phyloP scores from a whole-genome alignment of 2,329 filamentous ascomycete species.

The Exophiala sideris region DNA sequence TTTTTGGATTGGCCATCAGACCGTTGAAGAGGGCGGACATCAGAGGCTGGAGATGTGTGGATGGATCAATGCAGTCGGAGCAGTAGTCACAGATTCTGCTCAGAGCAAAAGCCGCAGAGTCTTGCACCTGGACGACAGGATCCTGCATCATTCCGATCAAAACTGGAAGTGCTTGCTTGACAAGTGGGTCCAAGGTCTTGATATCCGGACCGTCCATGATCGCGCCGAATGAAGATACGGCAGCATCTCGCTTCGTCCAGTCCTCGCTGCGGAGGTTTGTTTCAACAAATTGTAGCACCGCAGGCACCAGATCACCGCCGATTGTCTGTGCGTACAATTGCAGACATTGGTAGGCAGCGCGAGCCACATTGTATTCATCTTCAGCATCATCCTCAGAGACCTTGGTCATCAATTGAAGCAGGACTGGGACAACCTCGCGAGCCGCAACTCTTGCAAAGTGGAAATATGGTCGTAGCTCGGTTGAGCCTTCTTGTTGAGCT shows the following conservation, averaged over 20 bases:
- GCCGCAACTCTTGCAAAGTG: slow-evolving; percentile 93
- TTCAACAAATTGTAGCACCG: slow-evolving; percentile 89
- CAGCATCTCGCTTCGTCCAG: slow-evolving; percentile 92
- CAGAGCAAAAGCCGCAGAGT: slow-evolving; percentile 92
- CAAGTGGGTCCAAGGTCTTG: slow-evolving; percentile 83
- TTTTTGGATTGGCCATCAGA: slow-evolving; percentile 86
- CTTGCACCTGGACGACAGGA: slow-evolving; percentile 80
- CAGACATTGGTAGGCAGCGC: slow-evolving; percentile 92
- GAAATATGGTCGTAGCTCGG: slow-evolving; percentile 87
- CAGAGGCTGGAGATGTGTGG: slow-evolving; percentile 75
- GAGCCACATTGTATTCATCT: slow-evolving; percentile 95
- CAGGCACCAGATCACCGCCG: slow-evolving; percentile 74
- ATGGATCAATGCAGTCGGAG: slow-evolving; percentile 84
- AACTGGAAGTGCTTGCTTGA: slow-evolving; percentile 91
- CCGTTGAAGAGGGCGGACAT: slow-evolving; percentile 88
- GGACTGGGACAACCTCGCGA: slow-evolving; percentile 87
- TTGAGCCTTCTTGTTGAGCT: slow-evolving; percentile 66
- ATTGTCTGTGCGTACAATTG: slow-evolving; percentile 94
- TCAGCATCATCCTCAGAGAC: slow-evolving; percentile 96
- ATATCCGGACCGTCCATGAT: slow-evolving; percentile 99
- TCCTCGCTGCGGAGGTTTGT: slow-evolving; percentile 83
- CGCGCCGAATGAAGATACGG: slow-evolving; percentile 93
- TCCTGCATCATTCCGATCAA: slow-evolving; percentile 93
- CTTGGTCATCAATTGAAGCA: slow-evolving; percentile 84
- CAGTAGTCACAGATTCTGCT: slow-evolving; percentile 94